Conservation (phyloP, 495 filamentous ascomycete genomes). For the Bombardia bombarda region DNA sequence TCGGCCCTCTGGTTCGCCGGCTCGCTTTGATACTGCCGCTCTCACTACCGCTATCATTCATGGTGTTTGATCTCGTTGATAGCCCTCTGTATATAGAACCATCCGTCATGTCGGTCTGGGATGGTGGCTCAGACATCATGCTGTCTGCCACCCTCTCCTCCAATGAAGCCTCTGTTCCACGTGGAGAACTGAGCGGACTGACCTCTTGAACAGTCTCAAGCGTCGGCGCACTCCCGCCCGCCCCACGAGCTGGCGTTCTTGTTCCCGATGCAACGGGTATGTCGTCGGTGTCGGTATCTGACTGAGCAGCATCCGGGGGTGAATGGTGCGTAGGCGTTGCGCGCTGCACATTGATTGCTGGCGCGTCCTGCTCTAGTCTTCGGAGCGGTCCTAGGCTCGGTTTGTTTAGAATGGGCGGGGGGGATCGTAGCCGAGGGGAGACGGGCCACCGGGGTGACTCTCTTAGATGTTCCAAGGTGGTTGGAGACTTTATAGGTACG, state of each 20-base stretch:
- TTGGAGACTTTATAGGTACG: slow-evolving; percentile 54
- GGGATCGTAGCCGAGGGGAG: slow-evolving; percentile 59
- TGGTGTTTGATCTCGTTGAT: slow-evolving; percentile 27
- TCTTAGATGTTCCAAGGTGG: slow-evolving; percentile 44
- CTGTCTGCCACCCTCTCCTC: slow-evolving; percentile 44
- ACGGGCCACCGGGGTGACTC: slow-evolving; percentile 57
- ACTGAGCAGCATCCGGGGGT: slow-evolving; percentile 24
- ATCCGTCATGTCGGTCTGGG: slow-evolving; percentile 28
- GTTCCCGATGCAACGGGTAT: slow-evolving; percentile 43
- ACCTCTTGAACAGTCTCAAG: slow-evolving; percentile 92
- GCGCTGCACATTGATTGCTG: slow-evolving; percentile 48
- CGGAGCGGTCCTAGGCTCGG: slow-evolving; percentile 35
- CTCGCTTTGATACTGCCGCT: slow-evolving; percentile 38
- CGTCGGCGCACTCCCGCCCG: slow-evolving; percentile 56
- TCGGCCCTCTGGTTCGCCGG: slow-evolving; percentile 21
- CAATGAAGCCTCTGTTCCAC: slow-evolving; percentile 36
- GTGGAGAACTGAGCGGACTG: slow-evolving; percentile 71
- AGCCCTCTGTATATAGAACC: slow-evolving; percentile 21
- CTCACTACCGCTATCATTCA: slow-evolving; percentile 56
- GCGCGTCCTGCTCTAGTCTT: slow-evolving; percentile 37
- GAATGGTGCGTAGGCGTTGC: slow-evolving; percentile 36
- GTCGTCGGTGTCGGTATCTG: slow-evolving; percentile 50
- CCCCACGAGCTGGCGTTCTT: slow-evolving; percentile 57
- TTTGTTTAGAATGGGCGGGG: slow-evolving; percentile 48
- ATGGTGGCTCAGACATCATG: slow-evolving; percentile 30